phyloP scores from a whole-genome alignment of 495 filamentous ascomycete species.

The Neurospora africana region DNA sequence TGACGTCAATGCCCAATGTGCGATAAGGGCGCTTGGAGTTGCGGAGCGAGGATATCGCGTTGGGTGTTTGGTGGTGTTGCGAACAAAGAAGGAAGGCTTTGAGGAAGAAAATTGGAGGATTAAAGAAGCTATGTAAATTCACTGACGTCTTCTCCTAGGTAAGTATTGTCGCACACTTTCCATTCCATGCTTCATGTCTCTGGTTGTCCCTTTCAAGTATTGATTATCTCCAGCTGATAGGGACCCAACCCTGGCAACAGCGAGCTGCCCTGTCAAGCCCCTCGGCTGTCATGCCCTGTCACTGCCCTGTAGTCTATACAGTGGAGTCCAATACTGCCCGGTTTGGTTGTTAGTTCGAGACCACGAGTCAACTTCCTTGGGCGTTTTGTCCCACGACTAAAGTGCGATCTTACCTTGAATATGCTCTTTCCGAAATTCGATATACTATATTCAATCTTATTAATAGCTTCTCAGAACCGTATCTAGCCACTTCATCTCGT shows the following conservation, averaged over 20 bases:
- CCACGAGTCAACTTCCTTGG: too few relatives aligned
- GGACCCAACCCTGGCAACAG: background rate
- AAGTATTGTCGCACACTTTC: background rate
- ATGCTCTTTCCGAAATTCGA: too few relatives aligned
- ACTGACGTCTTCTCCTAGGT: too few relatives aligned
- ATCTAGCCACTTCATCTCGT: too few relatives aligned
- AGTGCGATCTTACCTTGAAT: too few relatives aligned
- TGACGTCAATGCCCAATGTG: conserved; percentile 3
- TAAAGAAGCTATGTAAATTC: too few relatives aligned
- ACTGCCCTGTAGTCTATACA: background rate
- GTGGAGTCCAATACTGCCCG: too few relatives aligned
- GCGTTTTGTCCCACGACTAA: too few relatives aligned
- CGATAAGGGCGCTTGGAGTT: background rate
- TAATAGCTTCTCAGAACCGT: too few relatives aligned
- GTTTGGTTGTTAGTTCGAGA: too few relatives aligned
- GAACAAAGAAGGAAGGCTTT: background rate
- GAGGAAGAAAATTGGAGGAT: background rate
- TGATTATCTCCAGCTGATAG: background rate
- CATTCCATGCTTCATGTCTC: background rate
- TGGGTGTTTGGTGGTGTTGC: background rate
- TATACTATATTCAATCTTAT: too few relatives aligned
- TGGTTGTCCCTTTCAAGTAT: background rate
- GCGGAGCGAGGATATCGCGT: background rate
- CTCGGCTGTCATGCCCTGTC: background rate
- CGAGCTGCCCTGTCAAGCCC: background rate